phyloP scores from a whole-genome alignment of 208 protist genomes.

The Trichomonas gallinae region DNA sequence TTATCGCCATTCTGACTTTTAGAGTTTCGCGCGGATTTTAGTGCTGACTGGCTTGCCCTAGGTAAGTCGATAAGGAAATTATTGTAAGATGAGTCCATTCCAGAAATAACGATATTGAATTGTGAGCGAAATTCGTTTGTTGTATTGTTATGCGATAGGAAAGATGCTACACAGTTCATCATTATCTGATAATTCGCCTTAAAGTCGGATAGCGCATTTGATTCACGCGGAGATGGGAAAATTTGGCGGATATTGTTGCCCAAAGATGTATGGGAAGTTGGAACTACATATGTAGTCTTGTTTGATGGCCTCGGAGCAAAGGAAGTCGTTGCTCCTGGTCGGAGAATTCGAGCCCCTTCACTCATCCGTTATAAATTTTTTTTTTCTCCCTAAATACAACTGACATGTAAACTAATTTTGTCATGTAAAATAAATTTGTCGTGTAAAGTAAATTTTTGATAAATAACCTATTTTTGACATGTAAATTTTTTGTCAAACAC shows the following conservation, averaged over 20 bases:
- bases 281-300: neutral
- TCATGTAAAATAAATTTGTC: too few relatives aligned
- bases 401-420: too few relatives aligned
- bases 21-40: neutral
- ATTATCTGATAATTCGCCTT: neutral
- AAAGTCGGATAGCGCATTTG: neutral
- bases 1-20: neutral
- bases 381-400: too few relatives aligned
- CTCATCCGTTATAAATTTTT: neutral
- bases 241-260: neutral
- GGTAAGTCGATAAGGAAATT: neutral
- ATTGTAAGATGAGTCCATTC: neutral
- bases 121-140: neutral
- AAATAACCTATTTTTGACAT: too few relatives aligned
- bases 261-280: neutral
- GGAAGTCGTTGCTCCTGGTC: neutral
- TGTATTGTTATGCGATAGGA: neutral
- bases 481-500: too few relatives aligned
- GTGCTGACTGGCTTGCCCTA: neutral
- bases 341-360: neutral
- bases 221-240: neutral
- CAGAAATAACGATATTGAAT: neutral
- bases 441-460: too few relatives aligned
- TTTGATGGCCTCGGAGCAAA: neutral
- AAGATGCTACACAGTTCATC: neutral